Base-by-base conservation (phyloP, 345 rosid genomes). In the Lepidium didymum region DNA sequence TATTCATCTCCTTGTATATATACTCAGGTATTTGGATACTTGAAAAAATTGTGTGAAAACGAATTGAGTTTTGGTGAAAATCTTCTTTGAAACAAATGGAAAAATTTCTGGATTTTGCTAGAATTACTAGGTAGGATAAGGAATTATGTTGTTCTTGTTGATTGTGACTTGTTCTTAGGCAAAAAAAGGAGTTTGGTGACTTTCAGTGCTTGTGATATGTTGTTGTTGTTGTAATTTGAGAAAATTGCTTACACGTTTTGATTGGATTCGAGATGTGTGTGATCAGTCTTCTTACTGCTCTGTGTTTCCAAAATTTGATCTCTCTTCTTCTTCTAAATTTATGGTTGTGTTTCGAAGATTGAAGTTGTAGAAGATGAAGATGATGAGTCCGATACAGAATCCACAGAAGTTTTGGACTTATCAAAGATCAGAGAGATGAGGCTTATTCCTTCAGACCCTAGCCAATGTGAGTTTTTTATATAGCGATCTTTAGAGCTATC, bases 1-100 rank as follows among this genome's bases (percentile, higher is more conserved):
- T 95, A 85, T 67, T 75, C 87, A 27, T 81, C 92, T 77, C 97
- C 99, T 63, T 95, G 97, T 73, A 81, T 95, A 42, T 85, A 95
- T 49, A 69, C 94, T 65, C 99, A 89, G 91, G 99, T 94, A 35
- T 19, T 29, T 43, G 0, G 25, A 3, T 18, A 3, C 14, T 6
- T 37, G 23, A 13, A 16, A 27, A 7, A 33, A n/a, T 36, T 51
- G 35, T 64, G 45, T 18, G 43, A 7, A 23, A 58, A 7, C 7
- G 4, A 38, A 14, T 5, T 59, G 14, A 35, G 11, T 23, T 38
- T 21, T 15, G 23, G 47, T 23, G 1, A 46, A 15, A 41, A 27
- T 46, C 10, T 60, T 14, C 37, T 60, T 13, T 40, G 1, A 6
- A 8, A 13, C 7, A 14, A 58, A 25, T 41, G 34, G 51, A 58